These are phyloP conservation scores for Ganoderma lucidum DNA, from an alignment of 1,284 basidiomycete species.

Conservation along the genomic window DNA sequence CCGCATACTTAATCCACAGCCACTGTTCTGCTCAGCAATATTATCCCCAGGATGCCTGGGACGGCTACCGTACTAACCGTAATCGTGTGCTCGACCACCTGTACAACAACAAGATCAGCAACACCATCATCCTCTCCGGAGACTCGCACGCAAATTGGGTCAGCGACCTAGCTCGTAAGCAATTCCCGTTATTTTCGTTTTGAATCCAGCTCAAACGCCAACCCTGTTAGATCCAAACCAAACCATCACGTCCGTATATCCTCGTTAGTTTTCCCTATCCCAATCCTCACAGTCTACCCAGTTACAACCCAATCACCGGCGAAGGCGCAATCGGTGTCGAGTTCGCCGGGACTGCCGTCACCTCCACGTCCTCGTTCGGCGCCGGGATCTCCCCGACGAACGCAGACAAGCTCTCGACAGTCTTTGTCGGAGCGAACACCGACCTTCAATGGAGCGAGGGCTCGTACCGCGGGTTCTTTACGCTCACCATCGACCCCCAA, in stretches of 20 bases:
- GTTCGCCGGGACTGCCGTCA: conserved; percentile 73
- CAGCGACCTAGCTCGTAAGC: conserved; percentile 61
- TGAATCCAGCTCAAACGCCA: background rate
- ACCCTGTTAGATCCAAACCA: conserved; percentile 53
- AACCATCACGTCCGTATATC: conserved; percentile 51
- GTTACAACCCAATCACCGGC: conserved; percentile 63
- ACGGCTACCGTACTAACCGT: conserved; percentile 68
- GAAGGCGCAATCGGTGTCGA: conserved; percentile 67
- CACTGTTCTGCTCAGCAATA: background rate
- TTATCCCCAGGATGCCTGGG: conserved; percentile 61
- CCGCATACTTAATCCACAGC: background rate
- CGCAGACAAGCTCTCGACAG: conserved; percentile 51
- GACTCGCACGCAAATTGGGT: conserved; percentile 76
- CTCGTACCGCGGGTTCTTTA: conserved; percentile 70
- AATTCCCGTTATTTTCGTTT: conserved; percentile 1
- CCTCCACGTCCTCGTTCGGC: conserved; percentile 62
- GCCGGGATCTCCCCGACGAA: conserved; percentile 48
- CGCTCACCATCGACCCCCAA: conserved; percentile 54
- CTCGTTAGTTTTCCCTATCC: background rate
- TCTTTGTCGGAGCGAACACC: conserved; percentile 54
- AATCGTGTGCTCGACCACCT: conserved; percentile 65
- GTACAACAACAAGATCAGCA: conserved; percentile 60
- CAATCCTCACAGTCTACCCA: conserved; percentile 26
- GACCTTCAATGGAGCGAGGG: conserved; percentile 75
- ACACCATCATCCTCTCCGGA: conserved; percentile 67